Evolutionary conservation across 2,329 filamentous ascomycete species (phyloP).

Genomic region (Trichoderma oligosporum): DNA sequence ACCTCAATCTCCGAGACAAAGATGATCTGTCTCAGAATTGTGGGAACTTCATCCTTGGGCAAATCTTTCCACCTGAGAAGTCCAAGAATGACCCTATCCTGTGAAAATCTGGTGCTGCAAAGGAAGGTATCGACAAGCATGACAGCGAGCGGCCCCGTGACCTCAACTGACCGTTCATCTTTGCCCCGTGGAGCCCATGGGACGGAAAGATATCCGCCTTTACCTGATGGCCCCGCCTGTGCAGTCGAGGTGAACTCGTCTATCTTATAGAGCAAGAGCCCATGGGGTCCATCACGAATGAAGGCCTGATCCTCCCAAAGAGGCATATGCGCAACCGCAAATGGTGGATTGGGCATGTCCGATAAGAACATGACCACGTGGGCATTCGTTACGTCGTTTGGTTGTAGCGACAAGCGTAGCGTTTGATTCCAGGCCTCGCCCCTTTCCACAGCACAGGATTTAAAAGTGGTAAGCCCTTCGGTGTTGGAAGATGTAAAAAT

Average conservation of each 20-base stretch:
- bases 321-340: conserved; percentile 88
- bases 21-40: conserved; percentile 74
- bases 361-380: conserved; percentile 89
- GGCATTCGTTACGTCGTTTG: conserved; percentile 73
- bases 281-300: conserved; percentile 77
- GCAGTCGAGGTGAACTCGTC: conserved; percentile 81
- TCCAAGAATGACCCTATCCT: conserved; percentile 80
- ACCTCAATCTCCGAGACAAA: conserved; percentile 98
- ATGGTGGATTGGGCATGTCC: conserved; percentile 81
- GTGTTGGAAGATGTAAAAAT: conserved; percentile 84
- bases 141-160: conserved; percentile 76
- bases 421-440: conserved; percentile 87
- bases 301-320: conserved; percentile 92
- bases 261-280: conserved; percentile 79
- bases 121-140: conserved; percentile 78
- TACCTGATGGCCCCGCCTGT: conserved; percentile 59
- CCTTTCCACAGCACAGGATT: conserved; percentile 74
- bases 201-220: conserved; percentile 80
- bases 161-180: conserved; percentile 65
- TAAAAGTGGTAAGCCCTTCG: conserved; percentile 76
- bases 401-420: conserved; percentile 72
- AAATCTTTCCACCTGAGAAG: conserved; percentile 83
- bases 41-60: conserved; percentile 65
- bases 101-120: conserved; percentile 91
- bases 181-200: conserved; percentile 71